phyloP scores from a whole-genome alignment of 768 basidiomycete species.

The Auricularia cornea region DNA sequence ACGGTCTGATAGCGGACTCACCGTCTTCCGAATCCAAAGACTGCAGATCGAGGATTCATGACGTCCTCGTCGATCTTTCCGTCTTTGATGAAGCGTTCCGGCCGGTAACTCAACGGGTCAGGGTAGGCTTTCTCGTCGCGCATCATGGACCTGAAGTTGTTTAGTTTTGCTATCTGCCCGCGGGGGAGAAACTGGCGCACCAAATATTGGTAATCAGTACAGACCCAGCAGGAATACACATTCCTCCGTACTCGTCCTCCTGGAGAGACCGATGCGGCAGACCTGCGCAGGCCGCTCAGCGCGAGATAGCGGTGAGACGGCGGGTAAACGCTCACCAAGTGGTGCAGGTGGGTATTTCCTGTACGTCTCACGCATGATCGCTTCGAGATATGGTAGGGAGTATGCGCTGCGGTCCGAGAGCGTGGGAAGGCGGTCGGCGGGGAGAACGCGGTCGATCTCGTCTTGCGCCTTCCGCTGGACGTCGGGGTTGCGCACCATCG shows the following conservation, averaged over 20 bases:
- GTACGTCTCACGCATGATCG: slow-evolving; percentile 23
- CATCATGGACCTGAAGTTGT: no score
- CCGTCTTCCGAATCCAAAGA: no score
- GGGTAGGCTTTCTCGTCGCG: no score
- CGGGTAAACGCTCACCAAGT: slow-evolving; percentile 11
- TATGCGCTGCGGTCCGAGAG: slow-evolving; percentile 26
- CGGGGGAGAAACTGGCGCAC: background rate
- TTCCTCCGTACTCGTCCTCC: slow-evolving; percentile 3
- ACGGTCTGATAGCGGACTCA: no score
- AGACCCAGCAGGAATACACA: background rate
- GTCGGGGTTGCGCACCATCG: slow-evolving; percentile 46
- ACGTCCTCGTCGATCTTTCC: no score
- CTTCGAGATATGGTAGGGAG: slow-evolving; percentile 36
- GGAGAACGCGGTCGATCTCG: no score
- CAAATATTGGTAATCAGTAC: slow-evolving; percentile 1
- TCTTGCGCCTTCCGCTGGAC: slow-evolving; percentile 39
- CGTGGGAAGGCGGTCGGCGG: slow-evolving; percentile 34
- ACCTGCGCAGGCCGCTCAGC: background rate
- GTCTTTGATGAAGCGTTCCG: no score
- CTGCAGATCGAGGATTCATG: no score
- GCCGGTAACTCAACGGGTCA: no score
- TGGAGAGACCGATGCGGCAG: background rate
- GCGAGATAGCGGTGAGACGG: background rate
- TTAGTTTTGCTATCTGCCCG: no score
- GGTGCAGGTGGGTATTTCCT: slow-evolving; percentile 39